Base-by-base conservation (phyloP, 2,329 filamentous ascomycete genomes). In the Triangularia setosa region DNA sequence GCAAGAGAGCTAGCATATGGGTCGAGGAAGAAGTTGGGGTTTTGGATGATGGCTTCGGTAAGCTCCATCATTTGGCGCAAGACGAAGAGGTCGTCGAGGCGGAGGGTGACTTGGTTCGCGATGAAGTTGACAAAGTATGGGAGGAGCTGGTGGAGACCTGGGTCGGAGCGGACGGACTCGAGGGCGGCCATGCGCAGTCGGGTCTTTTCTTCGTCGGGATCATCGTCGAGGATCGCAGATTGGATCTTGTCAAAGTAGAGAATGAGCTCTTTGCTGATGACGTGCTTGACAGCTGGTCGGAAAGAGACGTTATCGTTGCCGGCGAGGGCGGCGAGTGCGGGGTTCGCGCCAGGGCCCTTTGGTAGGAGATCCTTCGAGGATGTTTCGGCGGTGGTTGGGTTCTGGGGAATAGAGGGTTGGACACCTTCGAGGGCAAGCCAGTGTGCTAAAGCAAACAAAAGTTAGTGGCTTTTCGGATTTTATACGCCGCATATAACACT, bases 361-460 rank as follows among this genome's bases (percentile, higher is more conserved):
- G 93, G 91, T 18, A 96, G 83, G 28, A 97, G 84, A 72, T 97
- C 93, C 74, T 93, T 90, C 60, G 90, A 88, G 65, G 92, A 85
- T 28, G 92, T 89, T 75, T 97, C 93, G 73, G 88, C 87, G 5
- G 90, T 88, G 1, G 93, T 95, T 6, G 95, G 95, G 76, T 99
- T 99, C 77, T 98, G 94, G 1, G 94, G 93, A 71, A 98, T 97
- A 0, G 93, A 91, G 1, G 95, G 95, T 75, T 99, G 94, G 27
- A 98, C 95, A 65, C 95, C 95, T 81, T 99, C 95, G 58, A 99
- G 92, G 23, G 95, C 93, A 66, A 98, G 88, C 94, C 95, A 99
- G 78, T 99, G 95, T 66, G 92, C 95, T 93, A 73, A 63, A 44
- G 23, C 58, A 16, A 55, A 16, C 23, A 55, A 25, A 24, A 0